phyloP scores from a whole-genome alignment of 2,329 filamentous ascomycete genomes.

The Emergomyces pasteurianus region DNA sequence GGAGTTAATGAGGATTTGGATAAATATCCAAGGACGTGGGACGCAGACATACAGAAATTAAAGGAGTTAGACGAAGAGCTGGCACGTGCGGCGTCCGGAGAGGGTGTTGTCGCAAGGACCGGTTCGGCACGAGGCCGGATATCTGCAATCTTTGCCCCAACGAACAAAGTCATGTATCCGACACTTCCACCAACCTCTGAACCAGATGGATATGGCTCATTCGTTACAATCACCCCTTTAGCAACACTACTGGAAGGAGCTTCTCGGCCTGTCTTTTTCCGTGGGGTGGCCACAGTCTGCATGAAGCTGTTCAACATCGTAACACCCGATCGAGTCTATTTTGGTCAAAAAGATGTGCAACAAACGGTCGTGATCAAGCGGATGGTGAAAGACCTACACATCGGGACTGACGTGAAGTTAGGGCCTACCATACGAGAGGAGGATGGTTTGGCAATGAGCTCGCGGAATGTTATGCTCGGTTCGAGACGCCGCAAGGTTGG shows the following conservation, averaged over 20 bases:
- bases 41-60: constrained; percentile 57
- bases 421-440: constrained; percentile 61
- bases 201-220: constrained; percentile 67
- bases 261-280: constrained; percentile 85
- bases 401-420: constrained; percentile 63
- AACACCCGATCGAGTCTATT: constrained; percentile 68
- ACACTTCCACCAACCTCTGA: constrained; percentile 61
- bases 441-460: constrained; percentile 83
- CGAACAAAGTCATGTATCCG: constrained; percentile 77
- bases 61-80: constrained; percentile 59
- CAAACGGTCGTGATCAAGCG: constrained; percentile 82
- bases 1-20: constrained; percentile 76
- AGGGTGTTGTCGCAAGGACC: constrained; percentile 1
- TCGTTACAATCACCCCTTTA: constrained; percentile 81
- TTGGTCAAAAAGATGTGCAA: constrained; percentile 96
- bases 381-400: constrained; percentile 77
- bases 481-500: constrained; percentile 58
- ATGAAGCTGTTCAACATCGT: constrained; percentile 87
- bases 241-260: constrained; percentile 71
- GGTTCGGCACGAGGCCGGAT: constrained; percentile 49
- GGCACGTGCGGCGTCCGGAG: constrained; percentile 40
- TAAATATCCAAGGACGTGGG: constrained; percentile 86
- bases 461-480: constrained; percentile 86
- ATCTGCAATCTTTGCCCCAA: constrained; percentile 75
- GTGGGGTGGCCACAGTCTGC: constrained; percentile 90